phyloP scores from a whole-genome alignment of 768 basidiomycete species.

The Leccinum uliginosum region DNA sequence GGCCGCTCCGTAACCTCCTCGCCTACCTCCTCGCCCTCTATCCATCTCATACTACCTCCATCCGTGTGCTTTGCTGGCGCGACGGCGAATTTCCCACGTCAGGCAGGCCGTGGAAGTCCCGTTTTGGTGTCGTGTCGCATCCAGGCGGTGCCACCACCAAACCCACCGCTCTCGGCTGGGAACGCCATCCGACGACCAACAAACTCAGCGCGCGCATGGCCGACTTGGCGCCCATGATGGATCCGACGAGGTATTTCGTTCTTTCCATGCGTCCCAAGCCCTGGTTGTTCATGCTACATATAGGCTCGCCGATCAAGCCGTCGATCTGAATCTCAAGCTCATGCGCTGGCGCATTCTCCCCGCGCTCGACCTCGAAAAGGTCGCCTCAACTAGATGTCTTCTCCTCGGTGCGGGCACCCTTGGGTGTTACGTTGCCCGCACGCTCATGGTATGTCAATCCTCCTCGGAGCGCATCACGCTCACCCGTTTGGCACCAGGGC shows the following conservation, averaged over 20 bases:
- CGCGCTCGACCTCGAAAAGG: slow-evolving; percentile 79
- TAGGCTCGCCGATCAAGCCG: slow-evolving; percentile 92
- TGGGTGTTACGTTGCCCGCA: slow-evolving; percentile 92
- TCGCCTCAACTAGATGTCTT: slow-evolving; percentile 74
- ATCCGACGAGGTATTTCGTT: slow-evolving; percentile 62
- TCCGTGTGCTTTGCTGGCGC: slow-evolving; percentile 77
- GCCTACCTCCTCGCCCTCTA: slow-evolving; percentile 68
- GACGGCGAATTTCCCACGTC: slow-evolving; percentile 48
- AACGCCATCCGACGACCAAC: slow-evolving; percentile 76
- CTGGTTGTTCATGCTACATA: neutral
- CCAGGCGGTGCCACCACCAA: slow-evolving; percentile 21
- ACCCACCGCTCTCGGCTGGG: slow-evolving; percentile 88
- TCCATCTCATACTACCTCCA: slow-evolving; percentile 39
- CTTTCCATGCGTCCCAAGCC: neutral
- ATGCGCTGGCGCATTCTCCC: slow-evolving; percentile 98
- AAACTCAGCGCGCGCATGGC: slow-evolving; percentile 85
- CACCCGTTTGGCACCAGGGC: slow-evolving; percentile 46
- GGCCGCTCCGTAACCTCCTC: slow-evolving; percentile 92
- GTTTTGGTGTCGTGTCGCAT: slow-evolving; percentile 47
- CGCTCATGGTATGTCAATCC: slow-evolving; percentile 61
- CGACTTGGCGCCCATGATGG: slow-evolving; percentile 95
- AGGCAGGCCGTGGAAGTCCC: slow-evolving; percentile 53
- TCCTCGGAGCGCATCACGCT: neutral
- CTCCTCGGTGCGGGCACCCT: slow-evolving; percentile 94
- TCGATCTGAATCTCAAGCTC: slow-evolving; percentile 95